Base-by-base conservation (phyloP, 2,329 filamentous ascomycete genomes). In the Trichophyton schoenleinii region DNA sequence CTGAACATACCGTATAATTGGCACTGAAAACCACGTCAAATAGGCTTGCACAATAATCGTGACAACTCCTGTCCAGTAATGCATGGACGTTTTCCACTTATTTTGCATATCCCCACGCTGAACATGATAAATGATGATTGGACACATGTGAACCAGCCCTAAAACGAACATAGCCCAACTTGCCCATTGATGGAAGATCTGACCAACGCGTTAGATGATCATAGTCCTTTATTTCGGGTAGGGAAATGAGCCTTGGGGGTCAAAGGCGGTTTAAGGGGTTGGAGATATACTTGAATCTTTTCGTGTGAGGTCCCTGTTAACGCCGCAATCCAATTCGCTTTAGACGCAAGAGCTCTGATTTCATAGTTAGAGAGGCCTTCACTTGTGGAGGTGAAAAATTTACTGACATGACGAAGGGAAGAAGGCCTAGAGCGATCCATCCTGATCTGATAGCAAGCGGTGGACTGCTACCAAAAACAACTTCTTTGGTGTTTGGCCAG, bases 241-340 rank as follows among this genome's bases (percentile, higher is more conserved):
- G 28, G 5, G 28, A 31, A 31, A 31, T 31, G 28, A 22, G 5
- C 28, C 28, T 31, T 31, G 6, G 6, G 28, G 28, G 28, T 31
- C 7, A 31, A 31, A 6, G 28, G 6, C 6, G 6, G 28, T 31
- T 31, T 7, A 31, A 31, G 28, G 28, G 28, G 20, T 22, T 25
- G 3, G n/a, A 31, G 8, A 59, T 18, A 18, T 9, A 59, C 57
- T 38, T 68, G 66, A 3, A 84, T 73, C 60, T 78, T 79, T 66
- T 84, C 82, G 59, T 83, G 80, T 0, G 80, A 78, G 15, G 83
- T 73, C 1, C 81, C 81, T 0, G 81, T 83, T 5, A 82, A 44
- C 0, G 73, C 68, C 20, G 44, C 22, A 25, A 48, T 48, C 0
- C 80, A 79, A 62, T 84, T 79, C 61, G 78, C 72, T 64, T 83